Conservation (phyloP, 2,329 filamentous ascomycete species). For the Exophiala lecanii-corni region DNA sequence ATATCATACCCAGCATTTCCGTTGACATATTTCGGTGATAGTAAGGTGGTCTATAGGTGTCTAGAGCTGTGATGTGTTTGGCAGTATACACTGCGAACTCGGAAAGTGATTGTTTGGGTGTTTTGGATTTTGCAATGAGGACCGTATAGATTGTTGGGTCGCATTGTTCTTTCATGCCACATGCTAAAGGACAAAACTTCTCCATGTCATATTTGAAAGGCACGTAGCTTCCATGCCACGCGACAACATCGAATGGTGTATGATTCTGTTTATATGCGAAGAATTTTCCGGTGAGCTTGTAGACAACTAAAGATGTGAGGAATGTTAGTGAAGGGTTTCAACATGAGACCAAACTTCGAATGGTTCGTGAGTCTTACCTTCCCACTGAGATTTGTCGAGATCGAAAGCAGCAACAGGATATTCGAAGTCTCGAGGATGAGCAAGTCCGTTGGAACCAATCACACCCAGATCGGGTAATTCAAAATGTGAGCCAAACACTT, state of each 20-base stretch:
- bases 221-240: constrained; percentile 63
- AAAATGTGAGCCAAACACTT: constrained; percentile 61
- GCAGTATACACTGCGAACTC: constrained; percentile 39
- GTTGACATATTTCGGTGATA: constrained; percentile 39
- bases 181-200: constrained; percentile 38
- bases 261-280: constrained; percentile 59
- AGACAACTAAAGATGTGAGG: no score
- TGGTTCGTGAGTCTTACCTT: no score
- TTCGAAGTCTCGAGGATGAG: constrained; percentile 62
- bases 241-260: constrained; percentile 65
- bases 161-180: constrained; percentile 37
- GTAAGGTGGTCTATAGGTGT: constrained; percentile 39
- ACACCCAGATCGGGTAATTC: constrained; percentile 63
- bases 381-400: constrained; percentile 49
- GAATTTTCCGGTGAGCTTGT: constrained; percentile 59
- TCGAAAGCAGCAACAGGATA: constrained; percentile 56
- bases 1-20: constrained; percentile 35
- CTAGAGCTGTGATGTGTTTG: constrained; percentile 34
- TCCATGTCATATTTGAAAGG: constrained; percentile 40
- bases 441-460: constrained; percentile 62
- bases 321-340: no score
- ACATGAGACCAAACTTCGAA: no score
- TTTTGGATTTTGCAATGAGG: constrained; percentile 35
- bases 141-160: constrained; percentile 40
- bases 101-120: constrained; percentile 29